These are phyloP conservation scores for Avena insularis DNA, from an alignment of 176 grass and related monocot species.

Conservation along the genomic window DNA sequence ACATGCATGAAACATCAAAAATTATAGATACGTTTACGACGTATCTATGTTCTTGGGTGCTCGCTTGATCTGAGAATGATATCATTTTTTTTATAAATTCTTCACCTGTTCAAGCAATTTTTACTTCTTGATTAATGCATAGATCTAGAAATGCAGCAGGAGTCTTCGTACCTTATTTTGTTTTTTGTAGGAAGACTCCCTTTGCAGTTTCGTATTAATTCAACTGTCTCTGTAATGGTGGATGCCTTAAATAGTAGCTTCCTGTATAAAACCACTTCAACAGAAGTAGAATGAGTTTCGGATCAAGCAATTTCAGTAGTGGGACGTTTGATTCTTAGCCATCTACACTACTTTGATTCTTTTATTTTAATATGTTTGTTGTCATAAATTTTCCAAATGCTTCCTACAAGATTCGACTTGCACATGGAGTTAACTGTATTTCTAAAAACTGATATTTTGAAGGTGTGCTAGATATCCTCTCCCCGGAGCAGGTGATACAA, in stretches of 20 bases:
- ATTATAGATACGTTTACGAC: too few relatives aligned
- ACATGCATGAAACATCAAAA: too few relatives aligned
- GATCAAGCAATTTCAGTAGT: neutral
- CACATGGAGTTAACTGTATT: neutral
- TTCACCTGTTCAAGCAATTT: slow-evolving; percentile 1
- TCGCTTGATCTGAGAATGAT: neutral
- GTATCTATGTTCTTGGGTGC: neutral
- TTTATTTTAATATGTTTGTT: neutral
- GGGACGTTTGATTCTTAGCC: neutral
- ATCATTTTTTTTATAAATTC: neutral
- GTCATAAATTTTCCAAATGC: neutral
- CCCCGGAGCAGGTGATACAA: slow-evolving; percentile 76
- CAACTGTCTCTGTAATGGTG: neutral
- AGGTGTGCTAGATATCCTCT: slow-evolving; percentile 83
- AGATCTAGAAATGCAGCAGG: slow-evolving; percentile 18
- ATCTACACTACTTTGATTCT: neutral
- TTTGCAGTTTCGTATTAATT: slow-evolving; percentile 11
- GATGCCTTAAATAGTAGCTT: neutral
- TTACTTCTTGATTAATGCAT: neutral
- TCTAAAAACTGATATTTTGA: slow-evolving; percentile 32
- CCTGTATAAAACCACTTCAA: neutral
- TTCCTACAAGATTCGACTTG: slow-evolving; percentile 6
- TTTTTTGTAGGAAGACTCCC: neutral
- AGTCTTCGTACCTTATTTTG: neutral
- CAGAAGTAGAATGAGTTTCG: neutral